phyloP scores from a whole-genome alignment of 257 asterid species.

The Haberlea rhodopensis region DNA sequence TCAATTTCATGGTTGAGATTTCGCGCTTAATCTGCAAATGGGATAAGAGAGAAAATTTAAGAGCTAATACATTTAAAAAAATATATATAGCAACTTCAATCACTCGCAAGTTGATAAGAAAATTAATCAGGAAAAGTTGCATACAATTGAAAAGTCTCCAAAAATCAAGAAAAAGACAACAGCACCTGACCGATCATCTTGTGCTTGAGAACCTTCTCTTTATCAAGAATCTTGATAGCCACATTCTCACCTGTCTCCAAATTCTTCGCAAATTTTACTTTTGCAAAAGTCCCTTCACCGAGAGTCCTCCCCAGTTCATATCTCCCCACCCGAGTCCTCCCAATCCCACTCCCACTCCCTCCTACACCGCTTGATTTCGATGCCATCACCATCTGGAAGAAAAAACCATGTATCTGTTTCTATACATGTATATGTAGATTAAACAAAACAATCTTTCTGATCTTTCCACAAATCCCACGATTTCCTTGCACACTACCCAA shows the following conservation, averaged over 20 bases:
- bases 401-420: slow-evolving; percentile 2
- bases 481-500: slow-evolving; percentile 11
- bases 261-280: slow-evolving; percentile 91
- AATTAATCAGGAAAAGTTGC: neutral
- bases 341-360: slow-evolving; percentile 31
- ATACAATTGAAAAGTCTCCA: slow-evolving; percentile 9
- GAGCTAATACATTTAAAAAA: neutral
- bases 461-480: slow-evolving; percentile 10
- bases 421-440: slow-evolving; percentile 15
- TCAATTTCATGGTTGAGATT: slow-evolving; percentile 89
- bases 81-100: no score
- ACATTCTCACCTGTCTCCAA: slow-evolving; percentile 71
- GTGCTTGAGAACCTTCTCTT: slow-evolving; percentile 85
- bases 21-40: slow-evolving; percentile 83
- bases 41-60: slow-evolving; percentile 5
- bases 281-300: slow-evolving; percentile 91
- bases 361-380: slow-evolving; percentile 55
- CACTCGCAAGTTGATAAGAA: no score
- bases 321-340: slow-evolving; percentile 81
- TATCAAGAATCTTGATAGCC: slow-evolving; percentile 93
- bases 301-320: slow-evolving; percentile 89
- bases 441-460: slow-evolving; percentile 15
- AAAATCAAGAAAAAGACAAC: slow-evolving; percentile 2
- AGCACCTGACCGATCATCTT: slow-evolving; percentile 89
- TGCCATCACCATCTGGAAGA: slow-evolving; percentile 41